These are phyloP conservation scores for Suillus cothurnatus DNA, from an alignment of 768 basidiomycete genomes.

Conservation along the genomic window DNA sequence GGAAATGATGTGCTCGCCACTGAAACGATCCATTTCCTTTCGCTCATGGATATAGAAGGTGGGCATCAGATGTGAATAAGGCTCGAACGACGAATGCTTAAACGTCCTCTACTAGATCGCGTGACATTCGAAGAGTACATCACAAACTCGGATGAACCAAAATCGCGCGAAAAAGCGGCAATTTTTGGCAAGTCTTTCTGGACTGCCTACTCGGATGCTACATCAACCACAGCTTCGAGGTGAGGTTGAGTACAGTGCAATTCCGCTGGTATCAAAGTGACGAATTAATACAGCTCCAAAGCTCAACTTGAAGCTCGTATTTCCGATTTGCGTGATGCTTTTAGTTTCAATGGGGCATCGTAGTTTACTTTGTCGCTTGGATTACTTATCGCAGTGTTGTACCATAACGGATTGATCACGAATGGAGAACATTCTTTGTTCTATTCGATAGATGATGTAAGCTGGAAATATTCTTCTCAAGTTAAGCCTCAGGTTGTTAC, in stretches of 20 bases:
- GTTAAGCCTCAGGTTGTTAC: not conserved
- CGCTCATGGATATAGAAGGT: conserved; percentile 4
- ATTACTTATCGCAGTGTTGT: not conserved
- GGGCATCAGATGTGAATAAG: not conserved
- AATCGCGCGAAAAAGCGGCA: not conserved
- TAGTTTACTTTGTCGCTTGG: not conserved
- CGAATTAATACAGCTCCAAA: not conserved
- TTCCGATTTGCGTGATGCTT: not conserved
- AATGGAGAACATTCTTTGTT: not conserved
- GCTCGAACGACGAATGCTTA: not conserved
- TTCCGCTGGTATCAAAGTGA: not conserved
- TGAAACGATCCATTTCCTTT: not conserved
- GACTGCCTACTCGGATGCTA: not conserved
- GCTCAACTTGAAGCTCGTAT: not conserved
- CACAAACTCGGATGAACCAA: conserved; percentile 3
- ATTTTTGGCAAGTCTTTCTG: conserved; percentile 3
- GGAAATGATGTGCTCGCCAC: conserved; percentile 2
- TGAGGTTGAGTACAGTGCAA: not conserved
- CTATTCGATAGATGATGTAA: not conserved
- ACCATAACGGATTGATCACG: not conserved
- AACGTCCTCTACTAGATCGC: not conserved
- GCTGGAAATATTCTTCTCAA: not conserved
- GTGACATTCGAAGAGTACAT: not conserved
- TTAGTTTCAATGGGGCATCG: not conserved
- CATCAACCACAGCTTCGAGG: not conserved